Evolutionary conservation across 2,329 filamentous ascomycete species (phyloP).

Genomic region (Nigrospora sphaerica): DNA sequence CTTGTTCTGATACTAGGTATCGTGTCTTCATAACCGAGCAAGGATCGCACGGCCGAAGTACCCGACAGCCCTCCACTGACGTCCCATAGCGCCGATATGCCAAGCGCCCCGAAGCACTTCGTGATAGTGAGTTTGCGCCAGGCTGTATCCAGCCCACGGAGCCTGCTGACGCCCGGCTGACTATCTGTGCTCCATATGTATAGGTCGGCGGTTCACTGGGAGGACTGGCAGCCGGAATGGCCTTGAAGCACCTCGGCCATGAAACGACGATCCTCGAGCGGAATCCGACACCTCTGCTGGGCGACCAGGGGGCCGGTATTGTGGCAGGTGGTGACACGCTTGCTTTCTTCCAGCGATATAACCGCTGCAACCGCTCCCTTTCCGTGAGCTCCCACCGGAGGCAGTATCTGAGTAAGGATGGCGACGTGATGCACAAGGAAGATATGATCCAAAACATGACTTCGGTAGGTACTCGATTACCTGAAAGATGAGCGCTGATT

Average conservation of each 20-base stretch:
- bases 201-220: conserved; percentile 35
- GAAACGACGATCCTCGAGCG: conserved; percentile 36
- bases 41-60: too few species aligned
- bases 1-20: too few species aligned
- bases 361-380: conserved; percentile 25
- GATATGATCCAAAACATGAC: conserved; percentile 35
- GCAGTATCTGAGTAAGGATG: conserved; percentile 25
- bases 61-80: too few species aligned
- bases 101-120: background rate
- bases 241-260: conserved; percentile 32
- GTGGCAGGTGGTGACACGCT: conserved; percentile 36
- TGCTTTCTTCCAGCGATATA: conserved; percentile 32
- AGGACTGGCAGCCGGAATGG: conserved; percentile 29
- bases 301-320: conserved; percentile 40
- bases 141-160: too few species aligned
- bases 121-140: background rate
- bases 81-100: background rate
- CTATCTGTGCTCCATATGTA: background rate
- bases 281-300: conserved; percentile 31
- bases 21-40: too few species aligned
- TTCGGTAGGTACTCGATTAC: conserved; percentile 12
- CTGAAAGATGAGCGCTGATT: too few species aligned
- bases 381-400: conserved; percentile 20
- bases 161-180: too few species aligned
- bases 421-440: conserved; percentile 22